phyloP scores from a whole-genome alignment of 208 protist genomes.

The Leptomonas pyrrhocoris region DNA sequence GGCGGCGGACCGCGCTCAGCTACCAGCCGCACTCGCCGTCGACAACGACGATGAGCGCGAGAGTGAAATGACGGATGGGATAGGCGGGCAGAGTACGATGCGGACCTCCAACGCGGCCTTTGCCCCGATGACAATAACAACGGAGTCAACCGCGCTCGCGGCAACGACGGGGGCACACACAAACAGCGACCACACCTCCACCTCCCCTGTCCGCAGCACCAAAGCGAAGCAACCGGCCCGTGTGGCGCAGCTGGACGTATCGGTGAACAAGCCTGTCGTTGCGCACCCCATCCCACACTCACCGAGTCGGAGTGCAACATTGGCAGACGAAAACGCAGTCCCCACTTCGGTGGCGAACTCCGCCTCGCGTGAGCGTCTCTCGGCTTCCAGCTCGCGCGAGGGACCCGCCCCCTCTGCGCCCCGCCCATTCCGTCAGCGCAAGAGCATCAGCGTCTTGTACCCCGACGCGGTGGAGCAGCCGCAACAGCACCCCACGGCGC shows the following conservation, averaged over 20 bases:
- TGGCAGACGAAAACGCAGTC: no score
- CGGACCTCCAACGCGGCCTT: slow-evolving; percentile 1
- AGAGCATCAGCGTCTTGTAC: background rate
- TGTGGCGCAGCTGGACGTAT: slow-evolving; percentile 2
- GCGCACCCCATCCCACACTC: no score
- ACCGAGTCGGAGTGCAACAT: no score
- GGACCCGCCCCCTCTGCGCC: slow-evolving; percentile 3
- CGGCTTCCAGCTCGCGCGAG: background rate
- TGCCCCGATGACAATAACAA: background rate
- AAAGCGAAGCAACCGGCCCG: slow-evolving; percentile 6
- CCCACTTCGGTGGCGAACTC: no score
- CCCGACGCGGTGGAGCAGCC: slow-evolving; percentile 6
- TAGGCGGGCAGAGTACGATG: background rate
- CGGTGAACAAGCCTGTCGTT: slow-evolving; percentile 1
- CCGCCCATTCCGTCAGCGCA: background rate
- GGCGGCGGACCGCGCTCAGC: background rate
- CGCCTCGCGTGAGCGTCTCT: background rate
- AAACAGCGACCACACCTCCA: slow-evolving; percentile 8
- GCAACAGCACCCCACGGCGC: background rate
- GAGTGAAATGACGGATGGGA: background rate
- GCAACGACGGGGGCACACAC: background rate
- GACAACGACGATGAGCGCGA: background rate
- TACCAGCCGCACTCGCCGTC: background rate
- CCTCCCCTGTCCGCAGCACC: background rate
- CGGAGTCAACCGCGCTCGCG: background rate